Conservation (phyloP, 192 early-diverging fungal species). For the Backusella liffmaniae region DNA sequence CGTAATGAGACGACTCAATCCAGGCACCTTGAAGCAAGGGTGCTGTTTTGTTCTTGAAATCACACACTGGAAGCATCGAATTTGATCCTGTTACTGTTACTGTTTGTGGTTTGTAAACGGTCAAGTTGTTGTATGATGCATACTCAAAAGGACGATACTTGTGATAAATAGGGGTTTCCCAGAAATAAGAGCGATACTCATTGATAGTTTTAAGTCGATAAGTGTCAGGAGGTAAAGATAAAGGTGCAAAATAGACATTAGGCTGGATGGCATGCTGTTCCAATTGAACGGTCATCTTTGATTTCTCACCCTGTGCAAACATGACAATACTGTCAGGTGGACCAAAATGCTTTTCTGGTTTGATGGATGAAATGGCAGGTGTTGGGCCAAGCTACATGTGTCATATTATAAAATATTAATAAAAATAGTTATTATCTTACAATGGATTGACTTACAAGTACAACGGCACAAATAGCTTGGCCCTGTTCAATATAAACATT, state of each 20-base stretch:
- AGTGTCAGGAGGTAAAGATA: constrained; percentile 22
- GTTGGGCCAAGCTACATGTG: constrained; percentile 20
- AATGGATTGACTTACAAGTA: constrained; percentile 17
- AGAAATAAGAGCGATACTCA: constrained; percentile 35
- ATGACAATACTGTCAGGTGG: constrained; percentile 28
- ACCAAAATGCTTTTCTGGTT: constrained; percentile 17
- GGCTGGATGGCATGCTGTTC: constrained; percentile 18
- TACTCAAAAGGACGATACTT: constrained; percentile 21
- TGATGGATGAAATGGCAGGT: constrained; percentile 21
- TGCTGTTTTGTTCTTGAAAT: not conserved
- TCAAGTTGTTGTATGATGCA: constrained; percentile 13
- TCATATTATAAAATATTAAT: too few species aligned
- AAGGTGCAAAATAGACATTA: constrained; percentile 28
- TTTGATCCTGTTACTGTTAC: not conserved
- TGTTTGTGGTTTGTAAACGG: not conserved
- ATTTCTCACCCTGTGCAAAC: constrained; percentile 17
- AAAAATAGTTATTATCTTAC: too few species aligned
- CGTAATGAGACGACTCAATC: constrained; percentile 23
- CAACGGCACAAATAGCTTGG: constrained; percentile 24
- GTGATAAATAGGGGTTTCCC: constrained; percentile 25
- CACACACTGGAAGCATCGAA: not conserved
- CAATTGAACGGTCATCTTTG: constrained; percentile 17
- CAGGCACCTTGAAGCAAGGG: constrained; percentile 11
- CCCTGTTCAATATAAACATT: constrained; percentile 15
- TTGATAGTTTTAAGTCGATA: constrained; percentile 20